Base-by-base conservation (phyloP, 1,284 basidiomycete species). In the Microbotryomycetes sp. region DNA sequence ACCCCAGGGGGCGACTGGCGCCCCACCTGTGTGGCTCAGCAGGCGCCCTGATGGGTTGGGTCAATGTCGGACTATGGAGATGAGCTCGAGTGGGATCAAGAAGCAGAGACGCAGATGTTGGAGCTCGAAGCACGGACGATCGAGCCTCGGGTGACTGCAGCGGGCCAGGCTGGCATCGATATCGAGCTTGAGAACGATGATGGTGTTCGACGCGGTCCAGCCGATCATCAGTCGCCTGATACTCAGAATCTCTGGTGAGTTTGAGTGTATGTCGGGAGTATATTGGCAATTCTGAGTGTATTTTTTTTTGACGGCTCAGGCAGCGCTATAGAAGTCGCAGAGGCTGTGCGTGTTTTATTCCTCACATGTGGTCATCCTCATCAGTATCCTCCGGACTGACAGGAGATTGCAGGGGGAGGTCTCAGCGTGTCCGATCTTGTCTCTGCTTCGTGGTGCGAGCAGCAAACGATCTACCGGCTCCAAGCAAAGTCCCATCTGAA, bases 381-480 rank as follows among this genome's bases (percentile, higher is more conserved):
- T 6, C 5, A 18, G 13, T 27, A 6, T 15, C n/a, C 35, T 7
- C 11, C 24, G 16, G 9, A 23, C 9, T 9, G 24, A 31, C 26
- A 0, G 6, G 5, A 16, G 5, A 23, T 5, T 24, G 11, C 31
- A 67, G 62, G 62, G 65, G 65, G 65, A 4, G 56, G 53, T 0
- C 28, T 67, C 2, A 46, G 31, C 45, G 65, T 67, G 6, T 58
- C 57, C 2, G 65, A 67, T 46, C 30, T 67, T n/a, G 31, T 52
- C 3, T 49, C 49, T 4, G 62, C 65, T 0, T 50, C 56, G 1
- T 67, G 65, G 65, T 67, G 65, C 56, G 65, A 67, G 48, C 55
- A 57, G 11, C 62, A 64, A 31, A 60, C 64, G 46, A 50, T 52
- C 27, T 67, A 67, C 31, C 57, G 65, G 21, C 60, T 67, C 46